Percentiles rank a stretch among this genome's conserved stretches.
Conservation (phyloP, 2,329 filamentous ascomycete species). For the Aspergillus sp. region DNA sequence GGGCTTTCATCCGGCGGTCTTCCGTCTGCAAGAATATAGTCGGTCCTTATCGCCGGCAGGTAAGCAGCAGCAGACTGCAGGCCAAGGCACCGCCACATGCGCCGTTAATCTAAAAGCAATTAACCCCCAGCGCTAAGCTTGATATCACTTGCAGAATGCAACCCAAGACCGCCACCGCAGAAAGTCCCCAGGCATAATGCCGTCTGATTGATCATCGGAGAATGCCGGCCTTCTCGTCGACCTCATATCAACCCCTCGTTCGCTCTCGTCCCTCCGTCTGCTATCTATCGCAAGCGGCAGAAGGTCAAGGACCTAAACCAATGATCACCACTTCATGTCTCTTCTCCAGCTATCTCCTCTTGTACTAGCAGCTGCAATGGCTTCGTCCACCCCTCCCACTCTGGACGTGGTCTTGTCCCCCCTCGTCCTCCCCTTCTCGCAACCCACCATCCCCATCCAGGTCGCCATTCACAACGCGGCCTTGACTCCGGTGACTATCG, state of each 20-base stretch:
- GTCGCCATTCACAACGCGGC: constrained; percentile 30
- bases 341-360: neutral
- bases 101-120: neutral
- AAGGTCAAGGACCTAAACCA: too few species aligned
- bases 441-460: constrained; percentile 23
- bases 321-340: neutral
- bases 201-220: neutral
- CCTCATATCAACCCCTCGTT: neutral
- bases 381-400: constrained; percentile 6
- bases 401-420: constrained; percentile 21
- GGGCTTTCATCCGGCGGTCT: neutral
- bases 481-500: constrained; percentile 28
- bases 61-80: neutral
- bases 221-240: neutral
- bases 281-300: neutral
- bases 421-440: constrained; percentile 11
- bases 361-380: constrained; percentile 3
- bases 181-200: neutral
- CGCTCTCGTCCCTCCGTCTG: neutral
- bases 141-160: neutral
- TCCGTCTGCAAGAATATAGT: neutral
- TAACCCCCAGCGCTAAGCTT: neutral
- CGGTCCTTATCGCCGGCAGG: neutral
- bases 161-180: neutral
- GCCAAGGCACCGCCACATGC: neutral